Evolutionary conservation across 352 stramenopile species (phyloP), one percentile per base, ranked within the genome.

Genomic region (Phytophthora lateralis): DNA sequence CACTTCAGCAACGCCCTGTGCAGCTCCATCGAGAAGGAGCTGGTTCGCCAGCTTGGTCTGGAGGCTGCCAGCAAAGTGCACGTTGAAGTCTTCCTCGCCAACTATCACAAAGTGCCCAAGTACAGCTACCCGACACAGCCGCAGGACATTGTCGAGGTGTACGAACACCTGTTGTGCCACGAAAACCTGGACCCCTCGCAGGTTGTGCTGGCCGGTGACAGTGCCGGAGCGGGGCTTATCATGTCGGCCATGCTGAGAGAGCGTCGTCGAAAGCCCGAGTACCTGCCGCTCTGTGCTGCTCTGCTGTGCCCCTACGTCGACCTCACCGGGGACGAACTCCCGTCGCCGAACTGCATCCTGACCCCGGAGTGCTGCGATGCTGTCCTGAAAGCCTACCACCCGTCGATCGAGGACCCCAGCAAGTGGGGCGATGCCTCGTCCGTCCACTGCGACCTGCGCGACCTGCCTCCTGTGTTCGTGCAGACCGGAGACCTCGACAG

Each of bases 71-170:
- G 17, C 15, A 57, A 65, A 9, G 49, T 73, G 26, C 50, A 69
- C 5, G 69, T 86, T 2, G 66, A 84, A 37, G 63, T 84, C 17
- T 67, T 84, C 21, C 37, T 84, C 18, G 72, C 69, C 9, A 86
- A 82, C 60, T 86, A 84, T 47, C 74, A 63, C 35, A 84, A 84
- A 44, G 51, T 68, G 11, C 77, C 77, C n/a, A 76, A 80, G 58
- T 49, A 73, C 59, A 66, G 61, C 47, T 84, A 78, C 46, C 77
- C 77, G 11, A 48, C 71, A 2, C 69, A 76, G 30, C 51, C 63
- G 2, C 48, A 80, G 14, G 77, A 86, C 51, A 63, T 60, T 6
- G 46, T 80, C n/a, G 38, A 59, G 17, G 76, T 82, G 24, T 80
- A 80, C 43, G 66, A 80, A 35, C 68, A 82, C 35, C 38, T 86